phyloP scores from a whole-genome alignment of 2,329 filamentous ascomycete species.

The Graphiopsis chlorocephala region DNA sequence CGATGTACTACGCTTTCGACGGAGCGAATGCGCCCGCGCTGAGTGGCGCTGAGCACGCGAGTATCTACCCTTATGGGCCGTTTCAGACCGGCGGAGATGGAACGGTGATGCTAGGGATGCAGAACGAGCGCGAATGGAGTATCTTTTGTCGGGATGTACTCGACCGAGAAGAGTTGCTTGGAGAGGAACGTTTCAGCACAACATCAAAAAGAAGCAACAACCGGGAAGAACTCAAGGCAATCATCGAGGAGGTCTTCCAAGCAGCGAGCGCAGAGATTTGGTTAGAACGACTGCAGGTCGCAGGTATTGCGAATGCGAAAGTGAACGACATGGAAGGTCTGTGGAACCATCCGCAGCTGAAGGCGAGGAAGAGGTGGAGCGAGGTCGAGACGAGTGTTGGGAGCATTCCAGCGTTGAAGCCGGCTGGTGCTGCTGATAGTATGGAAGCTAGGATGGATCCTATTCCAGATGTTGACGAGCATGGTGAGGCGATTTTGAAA shows the following conservation, averaged over 20 bases:
- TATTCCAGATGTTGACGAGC: slow-evolving; percentile 50
- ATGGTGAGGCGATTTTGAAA: slow-evolving; percentile 42
- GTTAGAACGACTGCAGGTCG: slow-evolving; percentile 42
- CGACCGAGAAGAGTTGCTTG: slow-evolving; percentile 39
- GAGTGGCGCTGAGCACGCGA: slow-evolving; percentile 50
- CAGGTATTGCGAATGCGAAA: slow-evolving; percentile 52
- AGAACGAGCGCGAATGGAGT: slow-evolving; percentile 55
- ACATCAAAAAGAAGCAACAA: slow-evolving; percentile 10
- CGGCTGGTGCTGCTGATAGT: slow-evolving; percentile 41
- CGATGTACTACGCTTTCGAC: slow-evolving; percentile 48
- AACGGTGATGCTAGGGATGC: slow-evolving; percentile 54
- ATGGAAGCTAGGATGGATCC: slow-evolving; percentile 40
- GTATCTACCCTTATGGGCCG: slow-evolving; percentile 55
- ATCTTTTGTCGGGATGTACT: slow-evolving; percentile 49
- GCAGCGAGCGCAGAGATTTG: slow-evolving; percentile 42
- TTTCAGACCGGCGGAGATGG: slow-evolving; percentile 47
- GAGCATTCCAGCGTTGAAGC: slow-evolving; percentile 46
- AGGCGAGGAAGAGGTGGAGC: slow-evolving; percentile 49
- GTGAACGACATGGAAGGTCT: slow-evolving; percentile 54
- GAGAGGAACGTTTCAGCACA: slow-evolving; percentile 36
- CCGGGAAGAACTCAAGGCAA: slow-evolving; percentile 4
- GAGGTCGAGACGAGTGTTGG: slow-evolving; percentile 48
- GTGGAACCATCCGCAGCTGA: slow-evolving; percentile 52
- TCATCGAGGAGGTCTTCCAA: slow-evolving; percentile 33
- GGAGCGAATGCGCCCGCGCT: slow-evolving; percentile 42